A percentile compares a stretch with the other conserved stretches of the same genome.
These are phyloP conservation scores for Populus simonii DNA, from an alignment of 345 rosid genomes.

Conservation along the genomic window DNA sequence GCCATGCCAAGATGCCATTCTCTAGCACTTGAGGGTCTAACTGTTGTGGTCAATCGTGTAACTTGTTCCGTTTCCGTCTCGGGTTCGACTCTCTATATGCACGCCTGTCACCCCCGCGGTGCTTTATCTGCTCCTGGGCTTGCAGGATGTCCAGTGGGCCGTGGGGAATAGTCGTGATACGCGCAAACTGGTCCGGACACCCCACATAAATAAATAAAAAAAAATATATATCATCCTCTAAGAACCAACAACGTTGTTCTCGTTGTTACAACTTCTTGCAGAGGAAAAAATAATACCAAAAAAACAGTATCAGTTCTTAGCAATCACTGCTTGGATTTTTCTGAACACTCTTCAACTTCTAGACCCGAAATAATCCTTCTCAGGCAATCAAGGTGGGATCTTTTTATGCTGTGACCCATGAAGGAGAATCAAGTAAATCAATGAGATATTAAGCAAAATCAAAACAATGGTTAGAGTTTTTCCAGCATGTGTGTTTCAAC, in stretches of 20 bases:
- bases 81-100: too few relatives aligned
- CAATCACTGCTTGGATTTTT: neutral
- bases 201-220: too few relatives aligned
- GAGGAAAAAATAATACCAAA: neutral
- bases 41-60: too few relatives aligned
- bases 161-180: too few relatives aligned
- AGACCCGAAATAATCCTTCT: neutral
- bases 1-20: neutral
- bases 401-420: neutral
- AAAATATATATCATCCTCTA: too few relatives aligned
- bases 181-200: too few relatives aligned
- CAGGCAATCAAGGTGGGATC: neutral
- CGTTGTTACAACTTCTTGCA: neutral
- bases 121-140: too few relatives aligned
- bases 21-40: too few relatives aligned
- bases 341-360: neutral
- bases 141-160: too few relatives aligned
- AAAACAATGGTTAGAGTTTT: conserved; percentile 60
- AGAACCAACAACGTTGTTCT: neutral
- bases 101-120: too few relatives aligned
- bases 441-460: neutral
- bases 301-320: neutral
- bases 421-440: neutral
- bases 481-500: conserved; percentile 52
- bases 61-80: too few relatives aligned